Evolutionary conservation across 2,329 filamentous ascomycete species (phyloP).

Genomic region (Clonostachys chloroleuca): DNA sequence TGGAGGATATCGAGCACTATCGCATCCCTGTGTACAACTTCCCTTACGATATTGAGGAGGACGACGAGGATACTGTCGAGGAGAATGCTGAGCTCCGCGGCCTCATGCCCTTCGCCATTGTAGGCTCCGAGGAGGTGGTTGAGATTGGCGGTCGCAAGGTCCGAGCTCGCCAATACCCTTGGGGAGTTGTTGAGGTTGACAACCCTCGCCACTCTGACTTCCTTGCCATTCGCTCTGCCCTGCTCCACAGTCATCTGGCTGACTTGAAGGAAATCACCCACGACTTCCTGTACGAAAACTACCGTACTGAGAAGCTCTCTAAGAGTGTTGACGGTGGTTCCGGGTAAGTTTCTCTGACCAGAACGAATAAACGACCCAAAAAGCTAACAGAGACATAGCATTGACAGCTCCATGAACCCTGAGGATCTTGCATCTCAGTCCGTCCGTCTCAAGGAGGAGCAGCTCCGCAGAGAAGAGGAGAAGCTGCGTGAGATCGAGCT

Average conservation of each 20-base stretch:
- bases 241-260: slow-evolving; percentile 95
- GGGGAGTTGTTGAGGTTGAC: slow-evolving; percentile 98
- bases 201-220: slow-evolving; percentile 99
- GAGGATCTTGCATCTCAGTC: slow-evolving; percentile 96
- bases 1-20: slow-evolving; percentile 99
- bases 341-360: slow-evolving; percentile 60
- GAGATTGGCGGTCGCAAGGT: slow-evolving; percentile 92
- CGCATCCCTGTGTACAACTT: slow-evolving; percentile 99
- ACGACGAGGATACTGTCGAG: slow-evolving; percentile 98
- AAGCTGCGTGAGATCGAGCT: slow-evolving; percentile 99
- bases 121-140: slow-evolving; percentile 91
- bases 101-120: slow-evolving; percentile 98
- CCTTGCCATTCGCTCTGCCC: slow-evolving; percentile 90
- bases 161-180: slow-evolving; percentile 94
- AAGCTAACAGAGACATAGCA: slow-evolving; percentile 39
- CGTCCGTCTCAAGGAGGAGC: slow-evolving; percentile 98
- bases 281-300: slow-evolving; percentile 99
- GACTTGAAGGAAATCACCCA: slow-evolving; percentile 99
- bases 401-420: slow-evolving; percentile 84
- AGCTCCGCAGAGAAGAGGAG: slow-evolving; percentile 98
- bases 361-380: background rate
- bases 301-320: slow-evolving; percentile 99
- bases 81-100: slow-evolving; percentile 97
- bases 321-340: slow-evolving; percentile 95
- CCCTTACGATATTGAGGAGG: slow-evolving; percentile 98